These are phyloP conservation scores for Neurospora sublineolata DNA, from an alignment of 495 filamentous ascomycete species.

Conservation along the genomic window DNA sequence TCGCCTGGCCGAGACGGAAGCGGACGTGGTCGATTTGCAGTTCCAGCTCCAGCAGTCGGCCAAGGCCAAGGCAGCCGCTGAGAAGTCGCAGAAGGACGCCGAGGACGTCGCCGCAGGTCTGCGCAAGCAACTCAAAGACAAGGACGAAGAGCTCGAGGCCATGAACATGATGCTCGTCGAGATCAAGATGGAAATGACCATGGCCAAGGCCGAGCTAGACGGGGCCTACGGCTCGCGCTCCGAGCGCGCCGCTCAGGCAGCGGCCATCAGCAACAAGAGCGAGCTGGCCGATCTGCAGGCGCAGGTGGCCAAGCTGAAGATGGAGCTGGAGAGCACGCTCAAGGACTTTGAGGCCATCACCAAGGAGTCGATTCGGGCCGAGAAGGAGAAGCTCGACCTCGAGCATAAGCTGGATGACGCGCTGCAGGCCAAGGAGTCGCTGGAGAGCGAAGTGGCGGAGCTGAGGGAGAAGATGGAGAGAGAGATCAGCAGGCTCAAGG, in stretches of 20 bases:
- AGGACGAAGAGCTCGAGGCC: slow-evolving; percentile 56
- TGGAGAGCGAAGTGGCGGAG: slow-evolving; percentile 27
- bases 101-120: slow-evolving; percentile 16
- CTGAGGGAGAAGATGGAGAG: slow-evolving; percentile 22
- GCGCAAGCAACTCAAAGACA: slow-evolving; percentile 34
- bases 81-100: slow-evolving; percentile 14
- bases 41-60: slow-evolving; percentile 7
- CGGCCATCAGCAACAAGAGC: slow-evolving; percentile 51
- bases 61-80: slow-evolving; percentile 13
- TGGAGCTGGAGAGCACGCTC: slow-evolving; percentile 71
- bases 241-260: slow-evolving; percentile 65
- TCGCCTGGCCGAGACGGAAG: slow-evolving; percentile 19
- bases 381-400: slow-evolving; percentile 74
- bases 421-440: slow-evolving; percentile 14
- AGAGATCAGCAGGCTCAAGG: slow-evolving; percentile 28
- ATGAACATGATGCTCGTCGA: slow-evolving; percentile 75
- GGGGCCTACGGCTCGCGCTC: slow-evolving; percentile 75
- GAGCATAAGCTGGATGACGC: slow-evolving; percentile 42
- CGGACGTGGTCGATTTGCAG: slow-evolving; percentile 6
- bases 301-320: slow-evolving; percentile 54
- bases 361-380: slow-evolving; percentile 70
- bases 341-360: slow-evolving; percentile 82
- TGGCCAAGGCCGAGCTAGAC: slow-evolving; percentile 89
- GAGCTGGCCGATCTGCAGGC: slow-evolving; percentile 55
- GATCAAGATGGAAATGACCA: slow-evolving; percentile 79